phyloP scores from a whole-genome alignment of 2,329 filamentous ascomycete species.

The Colletotrichum gloeosporioides region DNA sequence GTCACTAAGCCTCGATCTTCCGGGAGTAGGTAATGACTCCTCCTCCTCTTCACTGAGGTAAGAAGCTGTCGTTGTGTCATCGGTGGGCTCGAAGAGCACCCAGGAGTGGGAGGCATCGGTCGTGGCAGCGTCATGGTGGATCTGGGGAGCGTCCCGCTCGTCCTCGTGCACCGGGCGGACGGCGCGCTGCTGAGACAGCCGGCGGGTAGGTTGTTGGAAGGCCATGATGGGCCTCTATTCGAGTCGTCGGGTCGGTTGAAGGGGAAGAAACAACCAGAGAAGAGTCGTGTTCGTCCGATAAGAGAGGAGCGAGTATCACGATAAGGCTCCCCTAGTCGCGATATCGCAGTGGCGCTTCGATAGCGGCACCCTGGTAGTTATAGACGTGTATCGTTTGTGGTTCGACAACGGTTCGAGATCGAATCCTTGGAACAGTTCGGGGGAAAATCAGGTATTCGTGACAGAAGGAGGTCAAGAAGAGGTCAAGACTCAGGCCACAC shows the following conservation, averaged over 20 bases:
- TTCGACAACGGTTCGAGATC: background rate
- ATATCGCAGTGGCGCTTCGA: slow-evolving; percentile 12
- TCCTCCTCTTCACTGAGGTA: slow-evolving; percentile 74
- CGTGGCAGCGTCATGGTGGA: slow-evolving; percentile 13
- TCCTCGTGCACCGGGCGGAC: slow-evolving; percentile 47
- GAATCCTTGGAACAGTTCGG: background rate
- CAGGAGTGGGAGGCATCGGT: slow-evolving; percentile 81
- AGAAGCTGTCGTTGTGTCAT: slow-evolving; percentile 63
- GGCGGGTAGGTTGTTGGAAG: slow-evolving; percentile 65
- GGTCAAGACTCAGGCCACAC: slow-evolving; percentile 2
- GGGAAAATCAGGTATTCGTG: background rate
- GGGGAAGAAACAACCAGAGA: background rate
- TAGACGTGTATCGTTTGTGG: background rate
- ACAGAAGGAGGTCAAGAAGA: background rate
- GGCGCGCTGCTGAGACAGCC: slow-evolving; percentile 51
- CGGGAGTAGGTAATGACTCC: slow-evolving; percentile 67
- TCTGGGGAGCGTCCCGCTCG: slow-evolving; percentile 37
- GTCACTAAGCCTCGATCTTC: slow-evolving; percentile 78
- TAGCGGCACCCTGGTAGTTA: background rate
- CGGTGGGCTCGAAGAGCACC: slow-evolving; percentile 87
- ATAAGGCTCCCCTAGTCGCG: slow-evolving; percentile 14
- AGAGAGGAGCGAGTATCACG: slow-evolving; percentile 1
- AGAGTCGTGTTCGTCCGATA: slow-evolving; percentile 7
- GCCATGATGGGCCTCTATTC: slow-evolving; percentile 47
- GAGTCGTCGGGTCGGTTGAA: background rate